Base-by-base conservation (phyloP, 192 early-diverging fungal genomes). In the Spizellomyces sp. region DNA sequence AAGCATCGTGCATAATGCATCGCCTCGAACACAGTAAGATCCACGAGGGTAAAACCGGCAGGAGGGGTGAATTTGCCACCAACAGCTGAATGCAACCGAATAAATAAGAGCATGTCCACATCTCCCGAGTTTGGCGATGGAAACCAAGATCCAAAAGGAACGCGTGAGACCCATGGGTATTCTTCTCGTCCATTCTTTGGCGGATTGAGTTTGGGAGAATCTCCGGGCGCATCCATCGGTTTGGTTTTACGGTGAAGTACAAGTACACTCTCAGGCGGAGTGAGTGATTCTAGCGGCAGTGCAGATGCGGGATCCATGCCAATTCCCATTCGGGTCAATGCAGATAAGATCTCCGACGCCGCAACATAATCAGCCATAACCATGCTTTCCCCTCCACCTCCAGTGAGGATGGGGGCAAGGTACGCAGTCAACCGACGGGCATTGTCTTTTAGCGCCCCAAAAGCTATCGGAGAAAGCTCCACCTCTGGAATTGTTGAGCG, bases 1-100 rank as follows among this genome's bases (percentile, higher is more conserved):
- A 62, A 70, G 43, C 27, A 60, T 19, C 68, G 57, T 14, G 58
- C 15, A 45, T 70, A 70, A n/a, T 43, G 27, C 68, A 70, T 62
- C 42, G 68, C 68, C 19, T 70, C 68, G 42, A 60, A 70, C 17
- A 70, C 46, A 5, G 27, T 41, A 56, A 70, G 45, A 62, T 70
- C 68, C 12, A 70, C 47, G 15, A 64, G 46, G 17, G 56, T 61
- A 21, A 70, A 70, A 10, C 68, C 68, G 43, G 68, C n/a, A 6
- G 68, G 68, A 42, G 58, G 56, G 9, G 4, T 3, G 44, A 64
- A 70, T 22, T 62, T 70, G 14, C 41, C 46, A 41, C 22, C 46
- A 22, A 42, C 22, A 45, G 15, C 27, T 45, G 63, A 45, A 43
- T 64, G 63, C 21, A 64, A 36, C 52, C 45, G 48, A 19, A 56